Conservation (phyloP, 73 alveolate species). For the Paramecium primaurelia region DNA sequence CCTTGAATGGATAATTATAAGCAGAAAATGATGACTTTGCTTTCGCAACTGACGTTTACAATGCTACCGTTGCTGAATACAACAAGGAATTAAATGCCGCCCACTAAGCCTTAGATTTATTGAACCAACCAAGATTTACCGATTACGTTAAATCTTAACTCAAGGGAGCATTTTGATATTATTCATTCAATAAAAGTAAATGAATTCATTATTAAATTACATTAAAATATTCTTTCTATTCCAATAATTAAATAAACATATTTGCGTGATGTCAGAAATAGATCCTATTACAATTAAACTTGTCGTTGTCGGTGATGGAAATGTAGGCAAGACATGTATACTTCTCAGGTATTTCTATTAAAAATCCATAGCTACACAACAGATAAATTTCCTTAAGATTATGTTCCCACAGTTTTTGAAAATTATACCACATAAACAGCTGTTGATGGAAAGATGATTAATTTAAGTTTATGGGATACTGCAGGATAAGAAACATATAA, state of each 20-base stretch:
- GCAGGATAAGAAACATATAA: conserved; percentile 80
- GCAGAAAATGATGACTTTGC: conserved; percentile 53
- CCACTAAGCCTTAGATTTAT: conserved; percentile 25
- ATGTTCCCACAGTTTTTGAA: conserved; percentile 76
- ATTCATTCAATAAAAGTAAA: conserved; percentile 14
- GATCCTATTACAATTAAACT: conserved; percentile 46
- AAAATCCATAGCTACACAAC: conserved; percentile 49
- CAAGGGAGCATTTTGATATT: conserved; percentile 3
- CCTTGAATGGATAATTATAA: conserved; percentile 3
- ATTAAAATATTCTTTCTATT: neutral
- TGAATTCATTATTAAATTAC: neutral
- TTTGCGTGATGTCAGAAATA: neutral
- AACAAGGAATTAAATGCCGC: conserved; percentile 36
- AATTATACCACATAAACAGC: conserved; percentile 64
- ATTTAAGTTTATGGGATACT: conserved; percentile 78
- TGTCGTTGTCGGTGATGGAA: conserved; percentile 61
- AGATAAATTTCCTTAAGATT: conserved; percentile 67
- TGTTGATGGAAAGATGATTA: conserved; percentile 62
- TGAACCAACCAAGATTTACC: conserved; percentile 41
- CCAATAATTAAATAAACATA: neutral
- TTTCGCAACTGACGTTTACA: conserved; percentile 1
- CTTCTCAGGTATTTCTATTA: conserved; percentile 24
- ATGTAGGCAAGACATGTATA: conserved; percentile 57
- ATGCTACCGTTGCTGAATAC: conserved; percentile 25
- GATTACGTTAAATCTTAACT: conserved; percentile 42